phyloP scores from a whole-genome alignment of 352 stramenopile genomes.

The Phytophthora tentaculata region DNA sequence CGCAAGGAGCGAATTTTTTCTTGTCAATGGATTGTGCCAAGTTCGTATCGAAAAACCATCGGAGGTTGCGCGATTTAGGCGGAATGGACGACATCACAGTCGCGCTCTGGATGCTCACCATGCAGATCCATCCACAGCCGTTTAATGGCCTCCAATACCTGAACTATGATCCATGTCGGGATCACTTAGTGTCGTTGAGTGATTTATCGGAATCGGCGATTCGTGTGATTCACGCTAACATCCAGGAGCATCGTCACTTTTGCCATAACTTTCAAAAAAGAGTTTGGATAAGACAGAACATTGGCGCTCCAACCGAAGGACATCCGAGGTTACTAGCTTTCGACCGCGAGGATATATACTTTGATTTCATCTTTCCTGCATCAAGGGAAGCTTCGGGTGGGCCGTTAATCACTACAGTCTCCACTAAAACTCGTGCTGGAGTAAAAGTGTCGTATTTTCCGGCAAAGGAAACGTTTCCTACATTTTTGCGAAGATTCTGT shows the following conservation, averaged over 20 bases:
- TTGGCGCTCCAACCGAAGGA: background rate
- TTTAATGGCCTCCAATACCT: conserved; percentile 1
- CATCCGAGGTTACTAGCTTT: background rate
- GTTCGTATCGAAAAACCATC: conserved; percentile 46
- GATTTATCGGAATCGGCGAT: background rate
- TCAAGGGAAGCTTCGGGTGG: background rate
- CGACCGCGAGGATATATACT: background rate
- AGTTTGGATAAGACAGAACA: background rate
- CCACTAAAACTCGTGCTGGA: background rate
- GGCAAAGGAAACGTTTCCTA: background rate
- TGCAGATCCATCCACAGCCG: conserved; percentile 13
- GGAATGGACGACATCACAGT: conserved; percentile 51
- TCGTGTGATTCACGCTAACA: background rate
- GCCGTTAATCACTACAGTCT: background rate
- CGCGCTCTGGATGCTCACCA: conserved; percentile 48
- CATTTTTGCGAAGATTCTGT: background rate
- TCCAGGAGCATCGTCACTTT: background rate
- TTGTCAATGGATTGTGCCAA: conserved; percentile 49
- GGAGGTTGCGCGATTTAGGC: conserved; percentile 23
- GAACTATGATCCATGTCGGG: background rate
- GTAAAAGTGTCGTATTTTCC: background rate
- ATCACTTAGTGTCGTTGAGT: background rate
- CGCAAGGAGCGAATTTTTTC: conserved; percentile 53
- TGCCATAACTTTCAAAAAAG: background rate
- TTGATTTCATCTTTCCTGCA: background rate